These are phyloP conservation scores for Mycothermus thermophilus DNA, from an alignment of 495 filamentous ascomycete genomes.

Conservation along the genomic window DNA sequence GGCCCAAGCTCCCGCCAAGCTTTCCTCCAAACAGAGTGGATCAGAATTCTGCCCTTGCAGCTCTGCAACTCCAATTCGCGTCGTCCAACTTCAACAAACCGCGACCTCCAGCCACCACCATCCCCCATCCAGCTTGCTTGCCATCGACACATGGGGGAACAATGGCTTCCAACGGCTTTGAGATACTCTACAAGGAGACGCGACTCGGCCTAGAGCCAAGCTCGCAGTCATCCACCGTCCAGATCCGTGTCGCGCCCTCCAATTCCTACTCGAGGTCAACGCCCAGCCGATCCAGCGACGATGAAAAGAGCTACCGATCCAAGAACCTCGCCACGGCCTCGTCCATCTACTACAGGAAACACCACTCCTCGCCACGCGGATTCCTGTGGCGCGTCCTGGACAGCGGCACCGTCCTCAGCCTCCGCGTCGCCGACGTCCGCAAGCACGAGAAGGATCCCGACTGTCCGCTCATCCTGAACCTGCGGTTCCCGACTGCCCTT, in stretches of 20 bases:
- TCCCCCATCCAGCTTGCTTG: too few relatives aligned
- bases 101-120: constrained; percentile 13
- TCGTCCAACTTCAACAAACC: constrained; percentile 10
- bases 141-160: constrained; percentile 24
- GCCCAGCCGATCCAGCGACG: constrained; percentile 34
- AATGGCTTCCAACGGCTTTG: constrained; percentile 30
- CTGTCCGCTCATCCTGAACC: constrained; percentile 61
- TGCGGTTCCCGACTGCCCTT: constrained; percentile 61
- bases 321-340: constrained; percentile 63
- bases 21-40: too few relatives aligned
- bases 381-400: constrained; percentile 87
- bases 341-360: constrained; percentile 70
- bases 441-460: constrained; percentile 49
- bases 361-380: constrained; percentile 58
- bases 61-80: constrained; percentile 13
- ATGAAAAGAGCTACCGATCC: constrained; percentile 60
- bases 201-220: constrained; percentile 68
- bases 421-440: constrained; percentile 69
- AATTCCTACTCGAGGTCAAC: constrained; percentile 26
- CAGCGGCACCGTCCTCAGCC: constrained; percentile 62
- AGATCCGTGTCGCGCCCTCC: constrained; percentile 52
- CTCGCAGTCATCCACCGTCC: constrained; percentile 51
- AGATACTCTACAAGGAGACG: constrained; percentile 69
- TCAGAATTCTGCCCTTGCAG: constrained; percentile 17
- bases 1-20: constrained; percentile 13